A percentile compares a stretch with the other conserved stretches of the same genome.
These are phyloP conservation scores for Hippophae rhamnoides DNA, from an alignment of 306 rosid species.

Conservation along the genomic window DNA sequence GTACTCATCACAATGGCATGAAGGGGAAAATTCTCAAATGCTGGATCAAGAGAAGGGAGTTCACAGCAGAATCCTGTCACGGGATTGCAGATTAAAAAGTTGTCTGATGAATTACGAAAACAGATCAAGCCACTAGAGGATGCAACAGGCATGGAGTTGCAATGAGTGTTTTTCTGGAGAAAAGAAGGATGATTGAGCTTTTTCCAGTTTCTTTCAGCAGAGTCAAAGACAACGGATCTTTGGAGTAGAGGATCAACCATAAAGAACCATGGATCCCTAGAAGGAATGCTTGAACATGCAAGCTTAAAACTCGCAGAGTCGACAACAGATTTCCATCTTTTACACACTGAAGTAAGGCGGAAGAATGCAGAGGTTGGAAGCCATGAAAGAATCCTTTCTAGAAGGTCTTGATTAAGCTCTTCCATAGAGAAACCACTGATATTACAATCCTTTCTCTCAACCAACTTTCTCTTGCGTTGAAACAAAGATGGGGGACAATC, in stretches of 20 bases:
- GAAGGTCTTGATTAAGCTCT: conserved; percentile 78
- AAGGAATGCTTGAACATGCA: conserved; percentile 64
- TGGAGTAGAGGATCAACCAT: conserved; percentile 69
- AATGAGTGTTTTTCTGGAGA: conserved; percentile 28
- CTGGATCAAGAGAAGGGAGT: conserved; percentile 47
- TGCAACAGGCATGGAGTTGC: conserved; percentile 69
- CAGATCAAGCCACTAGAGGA: conserved; percentile 83
- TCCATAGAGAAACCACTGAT: conserved; percentile 43
- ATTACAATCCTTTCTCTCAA: conserved; percentile 25
- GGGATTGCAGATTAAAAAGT: conserved; percentile 58
- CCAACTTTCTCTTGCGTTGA: conserved; percentile 56
- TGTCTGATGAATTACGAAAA: conserved; percentile 44
- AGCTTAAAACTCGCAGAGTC: conserved; percentile 69
- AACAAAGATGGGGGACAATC: conserved; percentile 17
- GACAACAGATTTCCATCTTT: conserved; percentile 81
- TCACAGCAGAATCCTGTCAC: conserved; percentile 48
- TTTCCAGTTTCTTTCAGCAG: conserved; percentile 67
- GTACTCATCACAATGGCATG: conserved; percentile 75
- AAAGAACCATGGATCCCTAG: conserved; percentile 81
- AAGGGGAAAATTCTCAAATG: conserved; percentile 36
- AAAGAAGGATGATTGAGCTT: conserved; percentile 42
- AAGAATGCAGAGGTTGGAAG: conserved; percentile 77
- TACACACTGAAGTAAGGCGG: conserved; percentile 77
- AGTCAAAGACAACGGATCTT: conserved; percentile 57
- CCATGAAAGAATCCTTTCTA: conserved; percentile 79